phyloP scores from a whole-genome alignment of 2,329 filamentous ascomycete species.

The Lachnellula hyalina region DNA sequence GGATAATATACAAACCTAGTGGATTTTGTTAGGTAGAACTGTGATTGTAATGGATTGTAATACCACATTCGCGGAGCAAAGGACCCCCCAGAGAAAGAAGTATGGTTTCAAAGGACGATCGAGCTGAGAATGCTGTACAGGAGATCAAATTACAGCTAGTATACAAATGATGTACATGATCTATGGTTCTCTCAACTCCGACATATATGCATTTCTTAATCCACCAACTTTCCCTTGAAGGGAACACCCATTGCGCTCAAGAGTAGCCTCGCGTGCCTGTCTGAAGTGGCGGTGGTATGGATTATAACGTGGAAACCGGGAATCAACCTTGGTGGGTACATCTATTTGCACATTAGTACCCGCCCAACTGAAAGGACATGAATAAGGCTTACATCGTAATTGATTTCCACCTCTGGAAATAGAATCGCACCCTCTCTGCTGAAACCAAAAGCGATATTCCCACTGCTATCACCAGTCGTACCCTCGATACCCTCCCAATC shows the following conservation, averaged over 20 bases:
- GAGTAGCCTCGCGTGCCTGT: conserved; percentile 27
- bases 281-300: conserved; percentile 29
- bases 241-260: conserved; percentile 27
- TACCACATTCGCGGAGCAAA: no score
- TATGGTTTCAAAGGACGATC: no score
- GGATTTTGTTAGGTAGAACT: no score
- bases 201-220: conserved; percentile 15
- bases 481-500: conserved; percentile 83
- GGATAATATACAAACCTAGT: no score
- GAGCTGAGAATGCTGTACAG: not conserved
- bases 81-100: no score
- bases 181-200: conserved; percentile 4
- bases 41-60: no score
- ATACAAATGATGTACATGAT: conserved; percentile 21
- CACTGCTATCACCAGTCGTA: conserved; percentile 70
- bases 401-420: conserved; percentile 92
- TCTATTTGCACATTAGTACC: conserved; percentile 34
- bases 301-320: conserved; percentile 33
- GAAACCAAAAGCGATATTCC: conserved; percentile 83
- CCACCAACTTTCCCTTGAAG: conserved; percentile 27
- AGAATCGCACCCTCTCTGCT: conserved; percentile 67
- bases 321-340: conserved; percentile 49
- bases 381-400: conserved; percentile 72
- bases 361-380: not conserved
- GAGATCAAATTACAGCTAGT: conserved; percentile 16